A percentile compares a stretch with the other conserved stretches of the same genome.
Evolutionary conservation across 805 yeast genomes (phyloP).

Genomic region (Metschnikowia lachancei): DNA sequence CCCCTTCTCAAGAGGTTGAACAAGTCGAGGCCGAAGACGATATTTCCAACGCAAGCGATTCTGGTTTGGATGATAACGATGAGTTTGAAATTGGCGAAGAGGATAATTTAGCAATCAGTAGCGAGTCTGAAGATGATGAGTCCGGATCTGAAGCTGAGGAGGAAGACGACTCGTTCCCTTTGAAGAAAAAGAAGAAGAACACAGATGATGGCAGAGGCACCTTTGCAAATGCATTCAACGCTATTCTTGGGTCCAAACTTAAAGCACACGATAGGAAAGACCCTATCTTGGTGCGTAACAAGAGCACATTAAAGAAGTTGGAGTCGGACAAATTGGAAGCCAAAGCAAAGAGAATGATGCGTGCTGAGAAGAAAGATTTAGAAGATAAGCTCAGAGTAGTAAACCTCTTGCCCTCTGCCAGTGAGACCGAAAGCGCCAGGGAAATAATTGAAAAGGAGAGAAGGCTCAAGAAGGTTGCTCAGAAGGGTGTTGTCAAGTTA

Average conservation of each 20-base stretch:
- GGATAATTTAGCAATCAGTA: slow-evolving; percentile 14
- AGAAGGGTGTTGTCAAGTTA: slow-evolving; percentile 79
- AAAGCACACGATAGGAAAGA: slow-evolving; percentile 87
- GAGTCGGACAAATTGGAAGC: slow-evolving; percentile 80
- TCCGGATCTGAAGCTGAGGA: slow-evolving; percentile 14
- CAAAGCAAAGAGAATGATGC: slow-evolving; percentile 70
- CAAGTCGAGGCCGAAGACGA: neutral
- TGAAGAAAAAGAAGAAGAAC: slow-evolving; percentile 55
- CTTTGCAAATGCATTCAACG: slow-evolving; percentile 80
- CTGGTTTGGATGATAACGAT: slow-evolving; percentile 26
- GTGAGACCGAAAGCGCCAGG: slow-evolving; percentile 55
- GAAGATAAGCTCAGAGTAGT: slow-evolving; percentile 66
- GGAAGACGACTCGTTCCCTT: slow-evolving; percentile 33
- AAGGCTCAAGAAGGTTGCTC: slow-evolving; percentile 74
- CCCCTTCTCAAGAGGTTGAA: neutral
- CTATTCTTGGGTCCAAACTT: slow-evolving; percentile 77
- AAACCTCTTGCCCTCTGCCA: slow-evolving; percentile 61
- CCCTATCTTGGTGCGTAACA: slow-evolving; percentile 87
- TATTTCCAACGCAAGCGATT: slow-evolving; percentile 15
- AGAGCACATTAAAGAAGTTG: slow-evolving; percentile 61
- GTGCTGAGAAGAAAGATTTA: slow-evolving; percentile 66
- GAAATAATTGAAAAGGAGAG: slow-evolving; percentile 64
- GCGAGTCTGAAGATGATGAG: slow-evolving; percentile 12
- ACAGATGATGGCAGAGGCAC: slow-evolving; percentile 68
- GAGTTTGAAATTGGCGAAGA: slow-evolving; percentile 26